phyloP scores from a whole-genome alignment of 441 rosid species.

The Erodium trifolium region DNA sequence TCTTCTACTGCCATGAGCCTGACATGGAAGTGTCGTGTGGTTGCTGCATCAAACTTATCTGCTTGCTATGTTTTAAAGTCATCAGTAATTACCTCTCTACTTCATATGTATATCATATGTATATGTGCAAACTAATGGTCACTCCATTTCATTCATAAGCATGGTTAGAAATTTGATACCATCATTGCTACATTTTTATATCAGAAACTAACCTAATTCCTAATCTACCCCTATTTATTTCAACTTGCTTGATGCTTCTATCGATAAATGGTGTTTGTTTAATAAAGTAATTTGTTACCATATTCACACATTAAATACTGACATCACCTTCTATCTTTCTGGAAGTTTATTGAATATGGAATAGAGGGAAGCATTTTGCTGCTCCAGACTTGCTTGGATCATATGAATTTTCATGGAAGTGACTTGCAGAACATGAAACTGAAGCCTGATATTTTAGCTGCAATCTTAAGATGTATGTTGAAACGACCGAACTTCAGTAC shows the following conservation, averaged over 20 bases:
- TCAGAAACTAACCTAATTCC: too few relatives aligned
- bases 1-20: background rate
- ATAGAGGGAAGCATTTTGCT: constrained; percentile 47
- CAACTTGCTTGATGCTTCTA: background rate
- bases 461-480: constrained; percentile 50
- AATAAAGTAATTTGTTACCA: background rate
- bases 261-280: background rate
- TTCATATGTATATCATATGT: background rate
- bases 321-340: constrained; percentile 12
- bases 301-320: constrained; percentile 5
- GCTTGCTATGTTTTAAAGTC: too few relatives aligned
- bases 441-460: constrained; percentile 40
- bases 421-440: constrained; percentile 37
- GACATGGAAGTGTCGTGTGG: constrained; percentile 4
- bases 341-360: constrained; percentile 63
- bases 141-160: background rate
- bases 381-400: constrained; percentile 56
- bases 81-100: background rate
- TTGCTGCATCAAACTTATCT: background rate
- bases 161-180: background rate
- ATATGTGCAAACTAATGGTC: too few relatives aligned
- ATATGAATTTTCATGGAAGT: constrained; percentile 37
- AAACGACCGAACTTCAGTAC: constrained; percentile 54
- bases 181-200: background rate
- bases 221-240: background rate